Evolutionary conservation across 2,329 filamentous ascomycete genomes (phyloP).

Genomic region (Monilinia fructicola): DNA sequence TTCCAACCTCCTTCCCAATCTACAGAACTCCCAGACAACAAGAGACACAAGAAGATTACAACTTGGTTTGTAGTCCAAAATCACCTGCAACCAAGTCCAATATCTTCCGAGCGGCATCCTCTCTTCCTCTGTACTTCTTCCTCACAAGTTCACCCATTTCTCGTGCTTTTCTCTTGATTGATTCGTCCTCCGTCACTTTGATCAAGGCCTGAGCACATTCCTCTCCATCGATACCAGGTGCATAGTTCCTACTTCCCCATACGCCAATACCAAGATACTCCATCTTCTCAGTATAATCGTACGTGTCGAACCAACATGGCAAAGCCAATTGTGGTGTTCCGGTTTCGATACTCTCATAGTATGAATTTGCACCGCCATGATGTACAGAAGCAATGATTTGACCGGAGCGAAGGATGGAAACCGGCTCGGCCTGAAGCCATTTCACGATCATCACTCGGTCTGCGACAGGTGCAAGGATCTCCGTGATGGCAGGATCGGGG

Average conservation of each 20-base stretch:
- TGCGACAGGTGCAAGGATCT: conserved; percentile 4
- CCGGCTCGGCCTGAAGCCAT: conserved; percentile 46
- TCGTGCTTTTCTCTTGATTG: background rate
- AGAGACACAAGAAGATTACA: background rate
- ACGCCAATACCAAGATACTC: conserved; percentile 47
- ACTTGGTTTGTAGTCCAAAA: background rate
- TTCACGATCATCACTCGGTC: conserved; percentile 43
- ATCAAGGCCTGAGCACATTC: conserved; percentile 11
- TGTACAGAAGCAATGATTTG: conserved; percentile 43
- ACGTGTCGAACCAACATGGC: conserved; percentile 49
- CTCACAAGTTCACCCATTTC: conserved; percentile 8
- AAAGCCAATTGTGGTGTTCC: conserved; percentile 49
- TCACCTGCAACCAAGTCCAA: conserved; percentile 13
- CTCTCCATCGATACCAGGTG: background rate
- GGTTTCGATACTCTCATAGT: conserved; percentile 45
- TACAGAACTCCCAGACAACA: background rate
- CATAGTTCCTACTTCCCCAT: conserved; percentile 10
- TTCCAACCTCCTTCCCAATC: background rate
- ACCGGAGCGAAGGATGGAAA: conserved; percentile 42
- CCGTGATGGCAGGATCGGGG: conserved; percentile 20
- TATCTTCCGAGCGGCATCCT: conserved; percentile 16
- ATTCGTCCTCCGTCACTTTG: background rate
- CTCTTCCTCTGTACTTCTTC: conserved; percentile 13
- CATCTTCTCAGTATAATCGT: conserved; percentile 46
- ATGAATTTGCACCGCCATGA: conserved; percentile 46